These are phyloP conservation scores for Aaosphaeria pasadenensis DNA, from an alignment of 2,329 filamentous ascomycete genomes.

Conservation along the genomic window DNA sequence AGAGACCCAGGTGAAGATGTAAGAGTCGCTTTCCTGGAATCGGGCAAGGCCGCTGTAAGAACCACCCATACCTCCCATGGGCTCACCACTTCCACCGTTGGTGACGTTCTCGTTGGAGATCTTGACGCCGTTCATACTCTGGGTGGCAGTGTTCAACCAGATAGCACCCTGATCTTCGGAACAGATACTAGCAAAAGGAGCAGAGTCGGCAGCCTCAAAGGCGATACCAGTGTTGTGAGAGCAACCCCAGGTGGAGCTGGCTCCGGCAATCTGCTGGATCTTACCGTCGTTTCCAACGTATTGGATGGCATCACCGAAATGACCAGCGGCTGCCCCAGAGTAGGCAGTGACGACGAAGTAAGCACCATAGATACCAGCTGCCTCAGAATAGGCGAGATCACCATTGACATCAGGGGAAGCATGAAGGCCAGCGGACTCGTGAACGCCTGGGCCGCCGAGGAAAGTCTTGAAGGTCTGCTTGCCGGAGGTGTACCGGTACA, in stretches of 20 bases:
- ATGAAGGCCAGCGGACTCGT: slow-evolving; percentile 44
- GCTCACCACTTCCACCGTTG: slow-evolving; percentile 57
- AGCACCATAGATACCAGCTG: slow-evolving; percentile 56
- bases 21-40: slow-evolving; percentile 50
- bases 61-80: slow-evolving; percentile 62
- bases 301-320: slow-evolving; percentile 58
- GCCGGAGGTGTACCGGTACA: slow-evolving; percentile 59
- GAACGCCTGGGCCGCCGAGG: slow-evolving; percentile 56
- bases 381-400: slow-evolving; percentile 59
- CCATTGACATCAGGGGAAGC: slow-evolving; percentile 60
- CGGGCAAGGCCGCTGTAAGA: slow-evolving; percentile 58
- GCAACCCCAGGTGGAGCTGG: slow-evolving; percentile 59
- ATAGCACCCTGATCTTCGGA: slow-evolving; percentile 63
- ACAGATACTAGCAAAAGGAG: slow-evolving; percentile 59
- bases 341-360: slow-evolving; percentile 63
- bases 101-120: slow-evolving; percentile 62
- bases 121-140: slow-evolving; percentile 58
- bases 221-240: slow-evolving; percentile 65
- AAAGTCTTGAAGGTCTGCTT: slow-evolving; percentile 58
- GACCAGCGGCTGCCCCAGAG: slow-evolving; percentile 52
- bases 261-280: slow-evolving; percentile 51
- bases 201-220: slow-evolving; percentile 57
- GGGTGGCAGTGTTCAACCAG: slow-evolving; percentile 61
- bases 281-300: slow-evolving; percentile 50
- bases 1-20: slow-evolving; percentile 63